Evolutionary conservation across 1,284 basidiomycete genomes (phyloP), one percentile per base, ranked within the genome.

Genomic region (Leucoagaricus sp.): DNA sequence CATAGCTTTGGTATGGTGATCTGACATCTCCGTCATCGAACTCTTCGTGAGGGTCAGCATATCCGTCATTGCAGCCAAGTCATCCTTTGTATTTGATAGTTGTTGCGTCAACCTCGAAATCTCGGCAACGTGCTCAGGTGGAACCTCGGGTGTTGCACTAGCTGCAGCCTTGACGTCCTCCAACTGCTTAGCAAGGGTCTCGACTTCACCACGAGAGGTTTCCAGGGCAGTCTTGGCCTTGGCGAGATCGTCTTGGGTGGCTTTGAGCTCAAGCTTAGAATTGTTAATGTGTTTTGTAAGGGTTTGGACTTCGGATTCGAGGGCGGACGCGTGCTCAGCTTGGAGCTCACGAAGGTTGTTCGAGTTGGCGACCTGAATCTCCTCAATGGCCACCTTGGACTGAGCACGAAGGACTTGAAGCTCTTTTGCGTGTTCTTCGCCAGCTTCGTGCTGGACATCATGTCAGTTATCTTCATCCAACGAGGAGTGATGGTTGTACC

Each of bases 191-290:
- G 79, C 83, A 33, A 89, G 69, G 9, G 61, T 74, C 55, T 81
- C 80, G 12, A 84, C 70, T 62, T 91, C 87, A 2, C 76, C 67
- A 17, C 76, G 76, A 44, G 82, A 74, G 4, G 78, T 61, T 19
- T 84, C 79, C 12, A 84, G 66, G 15, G 78, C 72, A 1, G 78
- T 67, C 70, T 93, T 93, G 7, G 88, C 79, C 72, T 91, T 93
- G 1, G 78, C 67, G 36, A 93, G 83, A 65, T 93, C 91, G 59
- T 93, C 90, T 64, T 86, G 83, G 0, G 91, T 91, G 8, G 89
- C 91, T 67, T 87, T 90, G 48, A 93, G 80, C 64, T 93, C 89
- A 36, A 91, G 70, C 50, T 72, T 81, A 61, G 86, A 75, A 55
- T 72, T 81, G 51, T 74, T 76, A 53, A 91, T 78, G 65, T 83